A percentile compares a stretch with the other conserved stretches of the same genome.
These are phyloP conservation scores for Fusarium heterosporum DNA, from an alignment of 2,329 filamentous ascomycete genomes.

Conservation along the genomic window DNA sequence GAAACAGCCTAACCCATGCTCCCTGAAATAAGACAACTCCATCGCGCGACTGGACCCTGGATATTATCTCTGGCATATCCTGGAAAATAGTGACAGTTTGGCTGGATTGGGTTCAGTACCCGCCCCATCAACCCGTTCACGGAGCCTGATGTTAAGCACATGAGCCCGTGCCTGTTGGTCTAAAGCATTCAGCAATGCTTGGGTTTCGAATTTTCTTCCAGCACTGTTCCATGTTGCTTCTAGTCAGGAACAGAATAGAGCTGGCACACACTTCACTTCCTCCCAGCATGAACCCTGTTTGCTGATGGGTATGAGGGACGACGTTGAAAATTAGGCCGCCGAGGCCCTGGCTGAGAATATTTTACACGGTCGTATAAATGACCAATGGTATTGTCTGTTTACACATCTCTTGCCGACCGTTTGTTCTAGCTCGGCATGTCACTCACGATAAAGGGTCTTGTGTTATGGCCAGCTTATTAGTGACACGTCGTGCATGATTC, in stretches of 20 bases:
- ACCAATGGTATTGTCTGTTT: slow-evolving; percentile 3
- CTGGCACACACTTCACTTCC: not conserved
- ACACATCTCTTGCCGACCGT: not conserved
- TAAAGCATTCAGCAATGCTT: slow-evolving; percentile 4
- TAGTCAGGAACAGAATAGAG: slow-evolving; percentile 6
- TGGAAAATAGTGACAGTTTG: slow-evolving; percentile 5
- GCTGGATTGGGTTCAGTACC: slow-evolving; percentile 8
- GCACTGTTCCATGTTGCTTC: slow-evolving; percentile 19
- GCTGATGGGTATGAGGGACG: not conserved
- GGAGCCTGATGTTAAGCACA: slow-evolving; percentile 5
- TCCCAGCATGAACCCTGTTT: slow-evolving; percentile 22
- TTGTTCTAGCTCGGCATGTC: not conserved
- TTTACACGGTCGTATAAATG: slow-evolving; percentile 19
- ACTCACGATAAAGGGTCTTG: not conserved
- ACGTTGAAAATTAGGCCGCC: slow-evolving; percentile 1
- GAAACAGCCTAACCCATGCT: slow-evolving; percentile 22
- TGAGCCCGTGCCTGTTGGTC: slow-evolving; percentile 24
- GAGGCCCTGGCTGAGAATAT: slow-evolving; percentile 6
- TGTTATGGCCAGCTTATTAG: not conserved
- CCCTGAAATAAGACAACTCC: slow-evolving; percentile 21
- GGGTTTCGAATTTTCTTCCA: slow-evolving; percentile 4
- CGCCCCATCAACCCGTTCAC: slow-evolving; percentile 6
- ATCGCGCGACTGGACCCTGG: slow-evolving; percentile 14
- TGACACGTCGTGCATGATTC: slow-evolving; percentile 5
- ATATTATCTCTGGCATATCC: slow-evolving; percentile 30